Base-by-base conservation (phyloP, 768 basidiomycete species). In the Lentinula lateritia region DNA sequence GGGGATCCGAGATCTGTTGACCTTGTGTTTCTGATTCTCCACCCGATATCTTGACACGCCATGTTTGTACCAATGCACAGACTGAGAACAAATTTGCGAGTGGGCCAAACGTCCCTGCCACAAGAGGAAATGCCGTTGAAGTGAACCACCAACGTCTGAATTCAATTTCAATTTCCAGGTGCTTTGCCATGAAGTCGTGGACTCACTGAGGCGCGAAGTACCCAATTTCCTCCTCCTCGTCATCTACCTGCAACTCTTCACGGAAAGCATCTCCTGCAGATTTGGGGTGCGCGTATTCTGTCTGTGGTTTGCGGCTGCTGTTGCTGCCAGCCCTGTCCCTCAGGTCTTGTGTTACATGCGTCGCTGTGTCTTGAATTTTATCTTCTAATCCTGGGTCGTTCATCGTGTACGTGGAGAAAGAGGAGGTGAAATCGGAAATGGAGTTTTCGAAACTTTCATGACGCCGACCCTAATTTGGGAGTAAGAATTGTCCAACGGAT, bases 21-120 rank as follows among this genome's bases (percentile, higher is more conserved):
- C 68, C 69, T 23, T 66, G 61, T 3, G 60, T 52, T n/a, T 54
- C 52, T 16, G 35, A 13, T 35, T 54, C 52, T 54, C 52, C 52
- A 54, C 12, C 28, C 2, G 41, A 56, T 23, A 60, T 64, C 6
- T 52, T 23, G 15, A 75, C 56, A 18, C 74, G 66, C 78, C 77
- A 78, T 0, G 73, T 68, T 43, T 75, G 73, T 4, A 69, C 69
- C 10, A 77, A 65, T 0, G 76, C 68, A 53, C 77, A 78, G 0
- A 76, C 68, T 6, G 74, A 76, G 52, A 78, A 75, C 7, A 78
- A 63, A 59, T 74, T 78, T 10, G 75, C 74, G 6, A 80, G 61
- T 0, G 78, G 76, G 0, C 76, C 76, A 59, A 77, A 77, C 4
- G 76, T 76, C 20, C 76, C 77, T 6, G 76, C 75, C 16, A 76